These are phyloP conservation scores for Fusarium hostae DNA, from an alignment of 2,329 filamentous ascomycete species.

Conservation along the genomic window DNA sequence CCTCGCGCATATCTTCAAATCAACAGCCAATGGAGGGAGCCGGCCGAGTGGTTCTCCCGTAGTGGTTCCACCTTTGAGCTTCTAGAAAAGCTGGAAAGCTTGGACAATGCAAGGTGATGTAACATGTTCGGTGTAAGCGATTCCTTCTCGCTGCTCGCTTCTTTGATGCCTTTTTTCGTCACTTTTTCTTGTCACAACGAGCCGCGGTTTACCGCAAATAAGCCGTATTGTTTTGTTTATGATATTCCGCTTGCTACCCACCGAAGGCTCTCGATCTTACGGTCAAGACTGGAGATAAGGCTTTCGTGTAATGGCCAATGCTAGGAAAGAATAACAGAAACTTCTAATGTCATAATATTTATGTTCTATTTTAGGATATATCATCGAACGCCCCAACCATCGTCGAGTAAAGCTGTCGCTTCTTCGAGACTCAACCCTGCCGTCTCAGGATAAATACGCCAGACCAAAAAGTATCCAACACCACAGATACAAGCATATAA, in stretches of 20 bases:
- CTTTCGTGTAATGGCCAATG: constrained; percentile 4
- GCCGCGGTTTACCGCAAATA: constrained; percentile 36
- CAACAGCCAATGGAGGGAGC: constrained; percentile 16
- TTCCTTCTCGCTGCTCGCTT: neutral
- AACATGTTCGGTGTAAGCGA: constrained; percentile 36
- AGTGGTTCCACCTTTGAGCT: constrained; percentile 7
- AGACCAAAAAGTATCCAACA: constrained; percentile 74
- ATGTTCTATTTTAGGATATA: constrained; percentile 1
- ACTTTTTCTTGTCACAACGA: neutral
- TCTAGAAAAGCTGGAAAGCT: constrained; percentile 25
- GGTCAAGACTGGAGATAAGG: constrained; percentile 4
- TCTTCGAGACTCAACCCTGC: constrained; percentile 85
- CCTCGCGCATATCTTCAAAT: constrained; percentile 2
- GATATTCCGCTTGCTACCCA: constrained; percentile 1
- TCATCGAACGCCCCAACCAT: constrained; percentile 77
- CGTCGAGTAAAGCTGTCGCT: constrained; percentile 74
- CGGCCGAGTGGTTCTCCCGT: constrained; percentile 32
- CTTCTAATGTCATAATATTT: neutral
- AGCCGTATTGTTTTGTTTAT: constrained; percentile 2
- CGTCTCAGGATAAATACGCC: constrained; percentile 86
- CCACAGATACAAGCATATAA: constrained; percentile 80
- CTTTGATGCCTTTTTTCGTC: neutral
- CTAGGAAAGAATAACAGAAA: neutral
- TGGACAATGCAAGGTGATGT: constrained; percentile 42
- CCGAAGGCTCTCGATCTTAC: constrained; percentile 22